A percentile compares a stretch with the other conserved stretches of the same genome.
Evolutionary conservation across 768 basidiomycete genomes (phyloP).

Genomic region (Leccinum barrowsii): DNA sequence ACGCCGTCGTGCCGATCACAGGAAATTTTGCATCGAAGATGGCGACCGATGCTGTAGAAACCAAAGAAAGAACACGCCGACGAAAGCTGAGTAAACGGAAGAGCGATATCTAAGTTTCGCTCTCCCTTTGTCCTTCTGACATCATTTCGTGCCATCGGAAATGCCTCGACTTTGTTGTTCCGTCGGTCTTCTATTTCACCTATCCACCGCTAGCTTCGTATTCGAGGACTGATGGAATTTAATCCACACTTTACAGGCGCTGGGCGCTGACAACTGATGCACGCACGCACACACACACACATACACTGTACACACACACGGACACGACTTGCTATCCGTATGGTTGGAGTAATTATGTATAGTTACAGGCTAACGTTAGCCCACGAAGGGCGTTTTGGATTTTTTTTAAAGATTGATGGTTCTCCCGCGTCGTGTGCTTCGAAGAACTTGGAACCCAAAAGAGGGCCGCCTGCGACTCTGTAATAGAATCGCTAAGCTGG

Average conservation of each 20-base stretch:
- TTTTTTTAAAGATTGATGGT: background rate
- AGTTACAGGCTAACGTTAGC: constrained; percentile 3
- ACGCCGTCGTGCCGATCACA: constrained; percentile 6
- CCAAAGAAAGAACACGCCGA: constrained; percentile 26
- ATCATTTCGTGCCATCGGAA: constrained; percentile 16
- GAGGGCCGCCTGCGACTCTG: background rate
- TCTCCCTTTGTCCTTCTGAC: constrained; percentile 10
- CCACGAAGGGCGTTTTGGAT: background rate
- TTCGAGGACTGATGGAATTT: constrained; percentile 15
- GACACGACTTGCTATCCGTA: background rate
- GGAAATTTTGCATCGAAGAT: constrained; percentile 8
- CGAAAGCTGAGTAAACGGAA: constrained; percentile 35
- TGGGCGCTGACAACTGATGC: constrained; percentile 11
- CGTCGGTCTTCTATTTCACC: constrained; percentile 19
- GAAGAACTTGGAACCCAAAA: constrained; percentile 9
- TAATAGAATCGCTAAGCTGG: background rate
- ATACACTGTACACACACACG: background rate
- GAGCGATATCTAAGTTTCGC: constrained; percentile 21
- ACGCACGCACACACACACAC: background rate
- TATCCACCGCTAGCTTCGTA: constrained; percentile 1
- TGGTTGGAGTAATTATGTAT: background rate
- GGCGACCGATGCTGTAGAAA: constrained; percentile 16
- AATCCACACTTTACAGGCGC: constrained; percentile 9
- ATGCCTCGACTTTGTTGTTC: constrained; percentile 18
- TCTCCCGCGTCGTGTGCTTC: constrained; percentile 4